phyloP scores from a whole-genome alignment of 176 grass and related monocot species.

The Ensete ventricosum region DNA sequence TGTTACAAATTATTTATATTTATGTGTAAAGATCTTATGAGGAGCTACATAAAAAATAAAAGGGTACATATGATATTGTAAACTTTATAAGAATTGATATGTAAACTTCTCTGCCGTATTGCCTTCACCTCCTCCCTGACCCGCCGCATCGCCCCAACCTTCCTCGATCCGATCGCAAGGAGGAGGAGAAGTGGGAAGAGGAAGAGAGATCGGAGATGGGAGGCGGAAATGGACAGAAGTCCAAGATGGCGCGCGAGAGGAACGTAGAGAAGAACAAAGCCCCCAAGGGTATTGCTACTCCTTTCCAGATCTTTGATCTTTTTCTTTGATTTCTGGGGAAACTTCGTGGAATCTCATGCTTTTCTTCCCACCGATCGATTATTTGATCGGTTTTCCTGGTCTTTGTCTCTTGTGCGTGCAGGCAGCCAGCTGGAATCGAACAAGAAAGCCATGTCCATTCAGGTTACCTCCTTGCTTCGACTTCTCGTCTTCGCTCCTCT shows the following conservation, averaged over 20 bases:
- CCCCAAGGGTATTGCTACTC: conserved; percentile 36
- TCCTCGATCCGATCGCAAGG: not conserved
- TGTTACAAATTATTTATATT: no score
- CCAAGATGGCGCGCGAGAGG: conserved; percentile 84
- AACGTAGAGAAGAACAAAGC: conserved; percentile 67
- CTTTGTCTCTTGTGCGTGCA: not conserved
- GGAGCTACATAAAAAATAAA: no score
- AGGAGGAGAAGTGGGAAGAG: not conserved
- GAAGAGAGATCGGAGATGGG: conserved; percentile 39
- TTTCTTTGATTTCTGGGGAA: not conserved
- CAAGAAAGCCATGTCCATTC: conserved; percentile 62
- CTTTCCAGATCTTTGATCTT: not conserved
- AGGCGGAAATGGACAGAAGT: conserved; percentile 81
- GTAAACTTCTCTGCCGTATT: no score
- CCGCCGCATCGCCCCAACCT: not conserved
- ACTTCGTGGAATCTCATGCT: not conserved
- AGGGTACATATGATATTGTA: no score
- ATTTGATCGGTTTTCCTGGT: not conserved
- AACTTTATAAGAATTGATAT: no score
- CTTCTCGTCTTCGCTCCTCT: not conserved
- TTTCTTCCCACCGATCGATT: not conserved
- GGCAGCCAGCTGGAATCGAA: conserved; percentile 52
- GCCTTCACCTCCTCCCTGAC: not conserved
- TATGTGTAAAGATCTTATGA: no score
- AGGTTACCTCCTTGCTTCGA: conserved; percentile 4